phyloP scores from a whole-genome alignment of 257 asterid genomes.

The Nemophila menziesii region DNA sequence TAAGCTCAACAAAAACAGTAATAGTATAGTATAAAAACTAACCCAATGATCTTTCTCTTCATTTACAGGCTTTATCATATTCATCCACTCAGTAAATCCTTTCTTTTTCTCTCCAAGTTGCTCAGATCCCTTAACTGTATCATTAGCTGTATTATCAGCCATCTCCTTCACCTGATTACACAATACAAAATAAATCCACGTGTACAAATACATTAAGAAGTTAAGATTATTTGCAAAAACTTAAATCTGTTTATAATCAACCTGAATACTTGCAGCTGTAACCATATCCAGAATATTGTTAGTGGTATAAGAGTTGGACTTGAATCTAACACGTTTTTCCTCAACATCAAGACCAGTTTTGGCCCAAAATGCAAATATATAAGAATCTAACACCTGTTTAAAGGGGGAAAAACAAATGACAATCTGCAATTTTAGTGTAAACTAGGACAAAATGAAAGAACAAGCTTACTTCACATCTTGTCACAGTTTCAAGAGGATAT shows the following conservation, averaged over 20 bases:
- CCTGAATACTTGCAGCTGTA: conserved; percentile 93
- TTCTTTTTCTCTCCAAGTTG: conserved; percentile 64
- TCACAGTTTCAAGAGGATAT: conserved; percentile 56
- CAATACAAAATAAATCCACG: background rate
- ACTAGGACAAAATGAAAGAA: background rate
- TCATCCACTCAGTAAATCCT: conserved; percentile 64
- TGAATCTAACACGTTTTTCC: conserved; percentile 64
- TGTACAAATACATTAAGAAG: background rate
- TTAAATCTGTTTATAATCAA: conserved; percentile 5
- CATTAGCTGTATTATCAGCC: conserved; percentile 38
- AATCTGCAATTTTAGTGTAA: background rate
- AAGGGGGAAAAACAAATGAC: conserved; percentile 1
- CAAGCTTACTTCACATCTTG: conserved; percentile 62
- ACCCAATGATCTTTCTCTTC: conserved; percentile 98
- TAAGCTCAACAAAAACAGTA: background rate
- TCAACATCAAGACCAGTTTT: conserved; percentile 54
- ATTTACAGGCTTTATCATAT: conserved; percentile 54
- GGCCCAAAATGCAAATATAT: conserved; percentile 88
- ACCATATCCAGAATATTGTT: conserved; percentile 71
- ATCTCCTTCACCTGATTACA: conserved; percentile 70
- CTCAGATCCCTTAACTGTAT: conserved; percentile 43
- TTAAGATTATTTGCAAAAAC: too few species aligned
- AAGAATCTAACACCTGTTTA: conserved; percentile 70
- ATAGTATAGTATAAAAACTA: conserved; percentile 15
- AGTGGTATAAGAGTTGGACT: conserved; percentile 76